Evolutionary conservation across 306 rosid genomes (phyloP).

Genomic region (Fragaria iinumae): DNA sequence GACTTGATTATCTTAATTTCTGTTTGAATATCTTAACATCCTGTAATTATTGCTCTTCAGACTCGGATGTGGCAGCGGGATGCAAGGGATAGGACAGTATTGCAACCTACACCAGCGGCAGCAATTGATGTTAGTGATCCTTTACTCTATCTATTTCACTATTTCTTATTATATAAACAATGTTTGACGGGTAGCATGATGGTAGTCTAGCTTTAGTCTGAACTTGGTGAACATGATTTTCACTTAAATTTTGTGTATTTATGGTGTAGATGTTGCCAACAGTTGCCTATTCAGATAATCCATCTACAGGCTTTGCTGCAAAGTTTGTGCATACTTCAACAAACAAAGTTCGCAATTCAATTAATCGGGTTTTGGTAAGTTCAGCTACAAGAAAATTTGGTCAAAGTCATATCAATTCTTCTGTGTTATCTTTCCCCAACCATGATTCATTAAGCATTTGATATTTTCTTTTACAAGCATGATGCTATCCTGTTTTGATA

Average conservation of each 20-base stretch:
- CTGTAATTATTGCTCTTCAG: slow-evolving; percentile 41
- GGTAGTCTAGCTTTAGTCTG: slow-evolving; percentile 2
- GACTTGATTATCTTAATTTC: slow-evolving; percentile 16
- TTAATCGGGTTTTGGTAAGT: slow-evolving; percentile 91
- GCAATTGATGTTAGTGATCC: slow-evolving; percentile 75
- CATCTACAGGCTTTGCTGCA: slow-evolving; percentile 90
- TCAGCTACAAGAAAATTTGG: neutral
- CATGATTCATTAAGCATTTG: neutral
- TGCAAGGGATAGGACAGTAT: slow-evolving; percentile 80
- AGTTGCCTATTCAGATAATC: slow-evolving; percentile 88
- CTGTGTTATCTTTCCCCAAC: neutral
- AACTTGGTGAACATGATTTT: slow-evolving; percentile 20
- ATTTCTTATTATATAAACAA: slow-evolving; percentile 4
- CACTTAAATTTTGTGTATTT: slow-evolving; percentile 16
- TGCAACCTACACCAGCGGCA: slow-evolving; percentile 91
- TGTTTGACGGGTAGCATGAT: slow-evolving; percentile 9
- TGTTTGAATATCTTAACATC: slow-evolving; percentile 15
- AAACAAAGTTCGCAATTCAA: slow-evolving; percentile 91
- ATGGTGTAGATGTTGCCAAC: slow-evolving; percentile 81
- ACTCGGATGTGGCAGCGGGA: slow-evolving; percentile 90
- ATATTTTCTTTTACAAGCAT: neutral
- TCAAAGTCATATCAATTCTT: neutral
- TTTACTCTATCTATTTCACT: slow-evolving; percentile 1
- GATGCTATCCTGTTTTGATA: neutral
- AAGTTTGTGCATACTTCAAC: slow-evolving; percentile 95